Base-by-base conservation (phyloP, 768 basidiomycete genomes). In the Auriscalpium orientale region DNA sequence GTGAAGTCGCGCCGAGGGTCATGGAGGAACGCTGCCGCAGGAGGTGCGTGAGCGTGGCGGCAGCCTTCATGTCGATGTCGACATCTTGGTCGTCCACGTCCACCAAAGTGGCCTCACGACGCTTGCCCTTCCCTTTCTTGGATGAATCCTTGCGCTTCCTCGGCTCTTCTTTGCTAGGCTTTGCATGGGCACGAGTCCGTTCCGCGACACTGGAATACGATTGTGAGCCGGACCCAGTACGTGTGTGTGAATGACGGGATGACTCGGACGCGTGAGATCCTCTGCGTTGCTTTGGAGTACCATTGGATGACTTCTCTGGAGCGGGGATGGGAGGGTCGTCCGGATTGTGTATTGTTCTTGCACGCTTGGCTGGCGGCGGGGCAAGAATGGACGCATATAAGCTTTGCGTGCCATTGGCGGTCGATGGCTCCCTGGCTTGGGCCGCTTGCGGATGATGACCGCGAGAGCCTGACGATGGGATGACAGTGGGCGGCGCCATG, bases 61-160 rank as follows among this genome's bases (percentile, higher is more conserved):
- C 89, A 43, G 89, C 89, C 68, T 90, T 87, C 79, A 90, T 86
- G 67, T 89, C 88, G 50, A 85, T 75, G 62, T 84, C 85, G 12
- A 75, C 79, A 56, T 81, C 80, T 13, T 71, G 72, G 52, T 78
- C 75, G 55, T 73, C 37, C 38, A 49, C 43, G 43, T 22, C 53
- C 16, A 52, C 52, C 35, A 53, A 52, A 16, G 59, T 58, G 38
- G 46, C 54, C 40, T 12, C 51, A 18, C 44, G 52, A 20, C 21
- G 54, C 51, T 56, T 56, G 15, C 9, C 50, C 49, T 55, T 60
- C 34, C 47, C 40, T 28, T 46, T 47, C 52, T 40, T 56, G n/a
- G 35, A 47, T 8, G 46, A 22, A 10, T 34, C 48, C 52, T 53
- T 60, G 16, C 57, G 61, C 37, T 55, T 51, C 11, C 40, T 18